A percentile compares a stretch with the other conserved stretches of the same genome.
Conservation (phyloP, 257 asterid species). For the Anisodus tanguticus region DNA sequence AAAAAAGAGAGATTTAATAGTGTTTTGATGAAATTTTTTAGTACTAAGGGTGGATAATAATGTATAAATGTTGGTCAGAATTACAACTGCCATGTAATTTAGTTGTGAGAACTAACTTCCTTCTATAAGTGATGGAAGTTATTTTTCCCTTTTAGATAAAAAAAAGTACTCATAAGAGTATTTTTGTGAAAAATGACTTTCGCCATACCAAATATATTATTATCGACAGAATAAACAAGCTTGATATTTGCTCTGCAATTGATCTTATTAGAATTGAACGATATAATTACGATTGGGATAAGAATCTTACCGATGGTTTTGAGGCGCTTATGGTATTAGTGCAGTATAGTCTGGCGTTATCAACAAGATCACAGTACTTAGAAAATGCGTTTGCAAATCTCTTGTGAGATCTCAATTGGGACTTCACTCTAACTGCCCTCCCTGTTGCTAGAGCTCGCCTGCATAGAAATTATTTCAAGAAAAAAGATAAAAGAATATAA, state of each 20-base stretch:
- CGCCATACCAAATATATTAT: too few relatives aligned
- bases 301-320: slow-evolving; percentile 19
- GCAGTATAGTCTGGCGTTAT: slow-evolving; percentile 80
- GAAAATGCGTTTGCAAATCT: slow-evolving; percentile 81
- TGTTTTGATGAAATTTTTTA: too few relatives aligned
- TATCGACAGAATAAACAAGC: too few relatives aligned
- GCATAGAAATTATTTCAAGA: slow-evolving; percentile 8
- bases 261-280: background rate
- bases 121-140: too few relatives aligned
- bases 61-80: too few relatives aligned
- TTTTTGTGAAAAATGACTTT: too few relatives aligned
- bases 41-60: too few relatives aligned
- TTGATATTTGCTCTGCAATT: too few relatives aligned
- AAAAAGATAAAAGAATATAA: background rate
- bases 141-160: too few relatives aligned
- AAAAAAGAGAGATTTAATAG: background rate
- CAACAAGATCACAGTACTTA: slow-evolving; percentile 70
- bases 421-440: slow-evolving; percentile 89
- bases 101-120: too few relatives aligned
- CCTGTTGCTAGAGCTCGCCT: slow-evolving; percentile 91
- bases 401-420: slow-evolving; percentile 89
- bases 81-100: too few relatives aligned
- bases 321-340: slow-evolving; percentile 52
- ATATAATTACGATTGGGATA: background rate
- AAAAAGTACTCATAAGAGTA: too few relatives aligned